Evolutionary conservation across 2,329 filamentous ascomycete species (phyloP).

Genomic region (Aspergillus sp.): DNA sequence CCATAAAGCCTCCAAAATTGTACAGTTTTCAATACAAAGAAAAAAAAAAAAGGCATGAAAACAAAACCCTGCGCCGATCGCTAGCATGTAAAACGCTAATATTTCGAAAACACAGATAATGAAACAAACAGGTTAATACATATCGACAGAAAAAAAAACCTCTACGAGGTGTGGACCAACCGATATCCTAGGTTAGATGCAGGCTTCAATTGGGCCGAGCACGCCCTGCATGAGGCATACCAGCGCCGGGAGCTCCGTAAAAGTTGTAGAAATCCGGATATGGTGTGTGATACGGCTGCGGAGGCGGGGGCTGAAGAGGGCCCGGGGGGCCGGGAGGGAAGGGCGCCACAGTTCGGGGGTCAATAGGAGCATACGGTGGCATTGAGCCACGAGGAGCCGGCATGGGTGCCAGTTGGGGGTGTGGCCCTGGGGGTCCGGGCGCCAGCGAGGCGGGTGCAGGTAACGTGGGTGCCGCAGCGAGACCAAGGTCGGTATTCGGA

Average conservation of each 20-base stretch:
- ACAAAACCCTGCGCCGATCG: conserved; percentile 14
- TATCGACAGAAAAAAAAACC: conserved; percentile 5
- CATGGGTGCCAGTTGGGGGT: conserved; percentile 20
- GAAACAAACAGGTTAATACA: conserved; percentile 5
- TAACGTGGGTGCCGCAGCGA: conserved; percentile 19
- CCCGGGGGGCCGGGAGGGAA: conserved; percentile 18
- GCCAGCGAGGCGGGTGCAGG: conserved; percentile 15
- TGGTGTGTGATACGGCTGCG: conserved; percentile 24
- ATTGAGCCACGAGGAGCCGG: conserved; percentile 19
- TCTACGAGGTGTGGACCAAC: background rate
- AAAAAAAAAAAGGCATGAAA: background rate
- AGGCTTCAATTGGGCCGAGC: conserved; percentile 16
- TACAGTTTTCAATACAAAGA: background rate
- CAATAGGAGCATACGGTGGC: conserved; percentile 31
- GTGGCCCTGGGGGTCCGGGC: conserved; percentile 14
- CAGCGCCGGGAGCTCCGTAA: conserved; percentile 16
- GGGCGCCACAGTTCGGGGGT: conserved; percentile 20
- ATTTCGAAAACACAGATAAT: background rate
- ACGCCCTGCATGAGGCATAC: conserved; percentile 19
- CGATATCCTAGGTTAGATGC: background rate
- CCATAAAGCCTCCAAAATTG: background rate
- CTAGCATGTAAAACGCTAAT: conserved; percentile 12
- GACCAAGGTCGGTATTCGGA: conserved; percentile 18
- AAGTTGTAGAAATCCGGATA: conserved; percentile 24
- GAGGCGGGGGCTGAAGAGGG: conserved; percentile 20